A percentile compares a stretch with the other conserved stretches of the same genome.
These are phyloP conservation scores for Prunus fruticosa DNA, from an alignment of 306 rosid species.

Conservation along the genomic window DNA sequence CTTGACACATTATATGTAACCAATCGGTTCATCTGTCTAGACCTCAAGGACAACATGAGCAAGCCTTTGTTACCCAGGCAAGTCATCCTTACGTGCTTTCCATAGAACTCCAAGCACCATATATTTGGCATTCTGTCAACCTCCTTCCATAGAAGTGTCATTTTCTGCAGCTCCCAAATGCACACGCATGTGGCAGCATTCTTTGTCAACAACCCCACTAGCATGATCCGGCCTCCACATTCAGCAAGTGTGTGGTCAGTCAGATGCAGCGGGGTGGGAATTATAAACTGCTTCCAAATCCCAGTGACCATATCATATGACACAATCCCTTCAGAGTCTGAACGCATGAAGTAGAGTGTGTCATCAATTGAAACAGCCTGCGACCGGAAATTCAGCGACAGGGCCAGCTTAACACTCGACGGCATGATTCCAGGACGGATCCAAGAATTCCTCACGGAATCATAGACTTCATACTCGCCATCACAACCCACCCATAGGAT, in stretches of 20 bases:
- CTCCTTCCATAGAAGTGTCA: constrained; percentile 99
- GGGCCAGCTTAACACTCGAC: constrained; percentile 52
- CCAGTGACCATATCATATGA: constrained; percentile 61
- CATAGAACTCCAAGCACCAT: constrained; percentile 98
- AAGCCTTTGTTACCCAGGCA: constrained; percentile 92
- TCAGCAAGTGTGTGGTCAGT: constrained; percentile 71
- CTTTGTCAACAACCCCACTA: constrained; percentile 78
- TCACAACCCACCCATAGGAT: constrained; percentile 73
- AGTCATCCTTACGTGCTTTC: constrained; percentile 91
- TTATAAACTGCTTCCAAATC: constrained; percentile 71
- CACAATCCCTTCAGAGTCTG: constrained; percentile 76
- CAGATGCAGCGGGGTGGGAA: constrained; percentile 67
- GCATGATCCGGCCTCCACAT: constrained; percentile 74
- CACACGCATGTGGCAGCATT: constrained; percentile 91
- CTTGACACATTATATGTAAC: constrained; percentile 64
- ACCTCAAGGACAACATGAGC: constrained; percentile 84
- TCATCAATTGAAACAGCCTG: constrained; percentile 57
- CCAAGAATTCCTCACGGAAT: constrained; percentile 73
- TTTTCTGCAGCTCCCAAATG: constrained; percentile 96
- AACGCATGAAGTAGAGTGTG: constrained; percentile 75
- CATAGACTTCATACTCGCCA: constrained; percentile 85
- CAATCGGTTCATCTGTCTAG: constrained; percentile 60
- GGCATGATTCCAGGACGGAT: constrained; percentile 57
- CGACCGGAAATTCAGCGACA: constrained; percentile 53
- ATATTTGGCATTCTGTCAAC: constrained; percentile 99